Evolutionary conservation across 768 basidiomycete species (phyloP), one percentile per base, ranked within the genome.

Genomic region (Xanthoconium purpureum): DNA sequence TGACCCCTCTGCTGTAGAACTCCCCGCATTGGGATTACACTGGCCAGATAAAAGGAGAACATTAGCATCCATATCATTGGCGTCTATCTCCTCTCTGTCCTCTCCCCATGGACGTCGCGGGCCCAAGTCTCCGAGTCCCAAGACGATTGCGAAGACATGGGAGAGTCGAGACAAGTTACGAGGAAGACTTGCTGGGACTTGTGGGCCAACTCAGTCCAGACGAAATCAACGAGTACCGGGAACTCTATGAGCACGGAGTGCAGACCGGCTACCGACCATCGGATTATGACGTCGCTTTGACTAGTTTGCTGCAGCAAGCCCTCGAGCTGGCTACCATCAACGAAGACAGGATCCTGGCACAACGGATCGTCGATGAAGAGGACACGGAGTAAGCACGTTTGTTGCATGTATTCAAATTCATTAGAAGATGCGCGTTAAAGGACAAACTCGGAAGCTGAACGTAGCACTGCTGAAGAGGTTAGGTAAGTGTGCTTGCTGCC

Each of bases 261-360:
- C 47, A 33, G 28, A 13, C 5, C 7, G 61, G 63, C 8, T 29
- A 46, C 10, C 36, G 13, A 1, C 45, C 64, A 20, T 58, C 63
- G 1, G 69, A 72, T 50, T 60, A 52, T 7, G 71, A 72, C 10
- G 8, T 66, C 1, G 69, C 69, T 0, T 58, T 68, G 54, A 60
- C 54, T n/a, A 36, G 63, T 36, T 60, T 71, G 15, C 39, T 71
- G 5, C 61, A 66, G 29, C 68, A 74, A 18, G 63, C 61, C 3
- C 60, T 39, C 24, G 56, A 44, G 12, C 39, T 68, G 32, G 57
- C 54, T 5, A 12, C 32, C 20, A 29, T 70, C 18, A 35, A 64
- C 32, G 43, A 63, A n/a, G 73, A 73, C 20, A 56, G 55, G 38
- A 37, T 38, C 8, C 18, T 71, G 43, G 73, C 71, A 4, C 57